phyloP scores from a whole-genome alignment of 1,284 basidiomycete genomes.

The Lentinula novae-zelandiae region DNA sequence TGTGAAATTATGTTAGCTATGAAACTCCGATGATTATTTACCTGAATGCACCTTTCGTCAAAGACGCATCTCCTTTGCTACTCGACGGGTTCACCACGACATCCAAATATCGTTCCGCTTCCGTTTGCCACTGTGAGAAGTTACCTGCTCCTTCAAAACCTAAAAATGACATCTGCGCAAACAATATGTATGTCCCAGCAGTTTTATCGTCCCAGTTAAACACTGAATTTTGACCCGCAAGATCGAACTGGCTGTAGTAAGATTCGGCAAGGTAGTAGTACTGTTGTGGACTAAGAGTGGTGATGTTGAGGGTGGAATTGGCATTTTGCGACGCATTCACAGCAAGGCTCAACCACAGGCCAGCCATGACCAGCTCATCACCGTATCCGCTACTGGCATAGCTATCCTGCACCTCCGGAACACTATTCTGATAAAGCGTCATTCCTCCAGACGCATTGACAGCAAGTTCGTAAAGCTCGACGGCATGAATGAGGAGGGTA shows the following conservation, averaged over 20 bases:
- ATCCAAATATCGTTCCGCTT: slow-evolving; percentile 80
- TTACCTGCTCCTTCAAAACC: slow-evolving; percentile 48
- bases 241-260: slow-evolving; percentile 57
- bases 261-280: slow-evolving; percentile 64
- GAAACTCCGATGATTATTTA: slow-evolving; percentile 5
- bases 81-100: slow-evolving; percentile 44
- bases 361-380: slow-evolving; percentile 73
- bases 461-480: slow-evolving; percentile 71
- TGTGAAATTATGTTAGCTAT: not conserved
- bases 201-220: slow-evolving; percentile 90
- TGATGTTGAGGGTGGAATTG: not conserved
- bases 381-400: slow-evolving; percentile 73
- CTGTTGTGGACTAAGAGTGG: slow-evolving; percentile 13
- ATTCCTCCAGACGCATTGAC: slow-evolving; percentile 57
- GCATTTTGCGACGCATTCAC: slow-evolving; percentile 44
- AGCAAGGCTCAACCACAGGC: slow-evolving; percentile 73
- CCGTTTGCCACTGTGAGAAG: slow-evolving; percentile 62
- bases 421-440: slow-evolving; percentile 58
- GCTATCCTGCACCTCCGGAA: slow-evolving; percentile 58
- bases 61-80: slow-evolving; percentile 46
- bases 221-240: slow-evolving; percentile 52
- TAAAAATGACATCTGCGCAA: slow-evolving; percentile 60
- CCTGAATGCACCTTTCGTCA: slow-evolving; percentile 45
- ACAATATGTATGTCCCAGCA: slow-evolving; percentile 74
- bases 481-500: slow-evolving; percentile 69